These are phyloP conservation scores for Chrysoporthe puriensis DNA, from an alignment of 2,329 filamentous ascomycete genomes.

Conservation along the genomic window DNA sequence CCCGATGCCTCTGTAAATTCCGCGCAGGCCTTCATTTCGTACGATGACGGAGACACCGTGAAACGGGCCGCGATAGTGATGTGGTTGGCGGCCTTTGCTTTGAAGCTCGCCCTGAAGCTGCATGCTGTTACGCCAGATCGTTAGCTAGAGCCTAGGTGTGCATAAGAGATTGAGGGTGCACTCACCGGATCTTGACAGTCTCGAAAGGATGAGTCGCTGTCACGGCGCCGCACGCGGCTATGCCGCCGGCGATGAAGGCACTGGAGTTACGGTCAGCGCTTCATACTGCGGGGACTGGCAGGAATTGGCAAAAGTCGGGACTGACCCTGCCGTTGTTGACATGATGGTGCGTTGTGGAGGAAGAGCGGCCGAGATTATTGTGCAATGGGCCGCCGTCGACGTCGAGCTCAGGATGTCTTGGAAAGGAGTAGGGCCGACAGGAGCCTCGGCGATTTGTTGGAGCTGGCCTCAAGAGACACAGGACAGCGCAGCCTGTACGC, in stretches of 20 bases:
- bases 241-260: slow-evolving; percentile 92
- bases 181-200: slow-evolving; percentile 95
- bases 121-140: slow-evolving; percentile 59
- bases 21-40: slow-evolving; percentile 83
- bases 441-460: slow-evolving; percentile 3
- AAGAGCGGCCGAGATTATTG: neutral
- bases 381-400: neutral
- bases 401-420: neutral
- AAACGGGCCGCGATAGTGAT: slow-evolving; percentile 87
- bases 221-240: slow-evolving; percentile 95
- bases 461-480: neutral
- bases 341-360: slow-evolving; percentile 38
- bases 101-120: slow-evolving; percentile 96
- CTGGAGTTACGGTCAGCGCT: slow-evolving; percentile 44
- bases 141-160: slow-evolving; percentile 8
- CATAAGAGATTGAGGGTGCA: neutral
- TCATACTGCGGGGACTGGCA: slow-evolving; percentile 17
- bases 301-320: neutral
- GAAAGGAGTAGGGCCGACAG: neutral
- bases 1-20: slow-evolving; percentile 86
- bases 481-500: neutral
- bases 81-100: slow-evolving; percentile 79
- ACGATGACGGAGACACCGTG: slow-evolving; percentile 91
- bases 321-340: slow-evolving; percentile 56
- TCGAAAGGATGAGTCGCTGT: slow-evolving; percentile 98